phyloP scores from a whole-genome alignment of 495 filamentous ascomycete genomes.

The Durotheca rogersii region DNA sequence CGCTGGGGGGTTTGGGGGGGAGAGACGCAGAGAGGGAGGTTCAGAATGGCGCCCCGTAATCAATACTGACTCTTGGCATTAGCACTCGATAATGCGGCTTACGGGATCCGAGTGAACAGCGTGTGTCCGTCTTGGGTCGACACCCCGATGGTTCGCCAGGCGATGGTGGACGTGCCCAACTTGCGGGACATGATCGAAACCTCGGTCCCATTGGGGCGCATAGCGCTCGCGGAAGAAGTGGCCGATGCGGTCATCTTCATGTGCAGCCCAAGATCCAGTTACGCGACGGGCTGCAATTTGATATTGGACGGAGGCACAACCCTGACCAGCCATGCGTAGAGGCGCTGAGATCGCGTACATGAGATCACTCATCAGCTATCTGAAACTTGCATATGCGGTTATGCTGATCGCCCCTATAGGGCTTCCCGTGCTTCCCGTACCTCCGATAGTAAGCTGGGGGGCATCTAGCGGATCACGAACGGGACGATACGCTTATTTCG shows the following conservation, averaged over 20 bases:
- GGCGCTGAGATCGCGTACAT: neutral
- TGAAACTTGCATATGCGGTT: neutral
- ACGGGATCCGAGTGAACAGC: conserved; percentile 46
- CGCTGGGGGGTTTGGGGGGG: too few relatives aligned
- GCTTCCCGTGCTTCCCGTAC: neutral
- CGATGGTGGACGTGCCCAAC: neutral
- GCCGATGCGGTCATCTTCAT: conserved; percentile 48
- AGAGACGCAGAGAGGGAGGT: too few relatives aligned
- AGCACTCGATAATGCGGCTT: conserved; percentile 37
- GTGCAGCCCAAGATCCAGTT: conserved; percentile 44
- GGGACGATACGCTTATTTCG: neutral
- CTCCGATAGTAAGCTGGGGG: neutral
- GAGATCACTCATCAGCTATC: neutral
- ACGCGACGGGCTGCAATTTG: conserved; percentile 34
- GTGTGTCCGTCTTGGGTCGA: conserved; percentile 46
- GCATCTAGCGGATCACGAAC: neutral
- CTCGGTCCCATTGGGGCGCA: conserved; percentile 37
- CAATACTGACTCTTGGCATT: neutral
- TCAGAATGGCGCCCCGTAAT: too few relatives aligned
- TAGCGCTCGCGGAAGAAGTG: conserved; percentile 44
- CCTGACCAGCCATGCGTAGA: neutral
- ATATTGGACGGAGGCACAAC: conserved; percentile 34
- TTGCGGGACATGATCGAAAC: conserved; percentile 6
- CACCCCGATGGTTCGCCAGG: conserved; percentile 41
- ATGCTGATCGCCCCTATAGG: neutral